Base-by-base conservation (phyloP, 2,329 filamentous ascomycete genomes). In the Phyllosticta citrichinensis region DNA sequence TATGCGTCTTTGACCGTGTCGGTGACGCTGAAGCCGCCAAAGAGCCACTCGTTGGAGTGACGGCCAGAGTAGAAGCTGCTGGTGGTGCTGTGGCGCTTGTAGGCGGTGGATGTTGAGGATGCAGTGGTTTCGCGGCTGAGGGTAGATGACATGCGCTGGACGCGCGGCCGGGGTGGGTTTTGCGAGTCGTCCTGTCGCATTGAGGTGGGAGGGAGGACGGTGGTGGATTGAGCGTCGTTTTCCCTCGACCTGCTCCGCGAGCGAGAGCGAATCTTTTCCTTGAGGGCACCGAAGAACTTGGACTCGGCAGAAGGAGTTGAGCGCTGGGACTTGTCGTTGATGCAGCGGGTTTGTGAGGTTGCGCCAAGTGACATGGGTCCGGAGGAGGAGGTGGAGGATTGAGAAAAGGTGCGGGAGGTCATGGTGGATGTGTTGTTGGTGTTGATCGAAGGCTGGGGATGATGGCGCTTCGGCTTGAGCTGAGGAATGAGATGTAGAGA, bases 21-120 rank as follows among this genome's bases (percentile, higher is more conserved):
- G n/a, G 69, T 71, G 10, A 74, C 69, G 17, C 71, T 73, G 62
- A 71, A 73, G 51, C 69, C 71, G 52, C 69, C 69, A 61, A 75
- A 75, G 4, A 75, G 65, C 73, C 73, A 75, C 9, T 70, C 69
- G 60, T 75, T 75, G 24, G 72, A 71, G 63, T 75, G 73, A 8
- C 73, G 25, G 17, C 62, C 51, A 11, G 59, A 60, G 56, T 60
- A 62, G 55, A 47, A 56, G 62, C 71, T 73, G 55, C 67, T 68
- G 55, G 64, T 65, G 4, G 70, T 71, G 63, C 68, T 68, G 27
- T 67, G 63, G 56, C 72, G 64, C 12, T 65, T 62, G 4, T 66
- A 53, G 12, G 62, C 61, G n/a, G 69, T 66, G 11, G 70, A 60
- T 57, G 65, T 67, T 4, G 70, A 68, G 59, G 62, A 59, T 27